Evolutionary conservation across 108 stramenopile species (phyloP), one percentile per base, ranked within the genome.

Genomic region (Schizochytrium sp.): DNA sequence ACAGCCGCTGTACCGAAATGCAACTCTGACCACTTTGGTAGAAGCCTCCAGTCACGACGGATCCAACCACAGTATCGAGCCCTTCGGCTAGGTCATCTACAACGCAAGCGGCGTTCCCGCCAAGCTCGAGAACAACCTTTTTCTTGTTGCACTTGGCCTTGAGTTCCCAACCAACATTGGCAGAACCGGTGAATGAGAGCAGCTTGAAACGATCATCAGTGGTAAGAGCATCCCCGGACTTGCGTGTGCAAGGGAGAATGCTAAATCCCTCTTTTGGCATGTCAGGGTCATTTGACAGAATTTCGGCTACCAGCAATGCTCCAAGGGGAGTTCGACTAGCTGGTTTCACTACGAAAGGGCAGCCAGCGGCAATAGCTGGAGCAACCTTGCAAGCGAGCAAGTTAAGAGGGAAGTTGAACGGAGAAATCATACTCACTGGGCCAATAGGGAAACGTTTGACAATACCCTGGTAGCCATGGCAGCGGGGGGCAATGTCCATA

Each of bases 281-380:
- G 57, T 90, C 61, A 12, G 87, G 88, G 50, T 90, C 90, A 49
- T 83, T 83, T 47, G 88, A 61, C 38, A 90, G 56, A 42, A 90
- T 90, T 46, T 90, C 90, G 45, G 56, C 90, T 2, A 90, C 47
- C 57, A 90, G 87, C 47, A 90, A 49, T 1, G 90, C 56, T 38
- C 90, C 90, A 7, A 90, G 58, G 46, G 91, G 91, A 38, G 91
- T 91, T 17, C 38, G 61, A 87, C 57, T 60, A 1, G 91, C 91
- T 15, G 91, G 91, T 61, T 91, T 91, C 19, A 91, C 41, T 40
- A 91, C 88, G 55, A 91, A 88, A 15, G 90, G 90, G 88, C 90
- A 90, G 10, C 91, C 91, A 1, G 91, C 91, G 3, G 91, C 91
- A 57, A 91, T 88, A 19, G 91, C 91, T 46, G 91, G 91, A 56